Evolutionary conservation across 805 yeast species (phyloP), one percentile per base, ranked within the genome.

Genomic region (Wickerhamomyces ciferrii): DNA sequence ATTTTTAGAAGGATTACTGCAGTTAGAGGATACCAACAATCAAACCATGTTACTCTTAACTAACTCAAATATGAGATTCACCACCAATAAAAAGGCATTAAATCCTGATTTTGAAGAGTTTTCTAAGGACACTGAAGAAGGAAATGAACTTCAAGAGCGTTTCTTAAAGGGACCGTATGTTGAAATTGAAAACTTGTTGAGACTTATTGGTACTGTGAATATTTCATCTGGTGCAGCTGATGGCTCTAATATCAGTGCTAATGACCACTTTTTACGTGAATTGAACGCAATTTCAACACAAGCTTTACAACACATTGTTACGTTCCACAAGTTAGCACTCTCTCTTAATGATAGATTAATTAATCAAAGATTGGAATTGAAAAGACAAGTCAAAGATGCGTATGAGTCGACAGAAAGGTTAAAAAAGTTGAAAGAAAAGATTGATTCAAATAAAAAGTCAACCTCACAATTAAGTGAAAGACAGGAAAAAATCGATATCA

Each of bases 281-380:
- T 13, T 62, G 27, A 44, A 44, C 13, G 56, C 60, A 21, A 48
- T 63, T 0, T 50, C 59, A 5, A 50, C 53, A n/a, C 55, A 57
- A 21, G 50, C 55, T 1, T 24, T 50, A 19, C 39, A 48, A 13
- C 39, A 44, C 5, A 23, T 55, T 4, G 50, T 52, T 8, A 15
- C 27, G 1, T 49, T 66, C 15, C 65, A 68, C 43, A 62, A 59
- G 41, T 55, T 69, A 10, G 74, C 73, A 0, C 48, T 67, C 1
- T 48, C 58, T 23, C 43, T 75, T 39, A 68, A 70, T 44, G 55
- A 61, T 20, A 63, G 75, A 39, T 49, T 74, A 0, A 42, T 43
- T 2, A 62, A 65, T 35, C 79, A 76, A 52, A 68, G 68, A 39
- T 46, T 53, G 13, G 81, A 75, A 49, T 57, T 75, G 17, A 59